Evolutionary conservation across 2,329 filamentous ascomycete species (phyloP), one percentile per base, ranked within the genome.

Genomic region (Cryoendolithus antarcticus): DNA sequence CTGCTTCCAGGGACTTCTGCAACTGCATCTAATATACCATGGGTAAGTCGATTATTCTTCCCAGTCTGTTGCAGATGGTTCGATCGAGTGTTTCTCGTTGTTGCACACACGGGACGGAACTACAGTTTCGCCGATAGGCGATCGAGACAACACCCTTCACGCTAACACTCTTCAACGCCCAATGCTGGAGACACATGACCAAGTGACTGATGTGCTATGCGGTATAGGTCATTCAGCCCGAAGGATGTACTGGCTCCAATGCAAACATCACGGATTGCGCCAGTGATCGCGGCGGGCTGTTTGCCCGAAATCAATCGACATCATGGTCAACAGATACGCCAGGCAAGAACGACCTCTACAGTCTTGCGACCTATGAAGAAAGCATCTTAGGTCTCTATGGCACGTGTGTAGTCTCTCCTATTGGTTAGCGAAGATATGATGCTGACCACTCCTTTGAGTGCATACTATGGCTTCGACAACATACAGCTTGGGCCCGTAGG

Each of bases 381-480:
- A 38, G 13, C 9, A 33, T 40, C 10, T 45, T 53, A 29, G 50
- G 46, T 11, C 37, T 50, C 8, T 32, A 32, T 9, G 55, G 49
- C 0, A 40, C 24, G 24, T 27, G 24, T 4, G 24, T 27, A 8
- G 7, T 27, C 24, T 27, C 4, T 27, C 3, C 24, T 27, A 2
- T 3, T 27, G 24, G 7, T 6, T 6, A 2, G 2, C 24, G 3
- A 27, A 27, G 3, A 27, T 4, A 27, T 27, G 24, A 27, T 27
- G 24, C 24, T 27, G 24, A 27, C 24, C 24, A 27, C 3, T 27
- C 3, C 24, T 27, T 8, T 27, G 24, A 27, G 35, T 19, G 59
- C 53, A 3, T 51, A 60, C 37, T 62, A 61, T 47, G 61, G 61
- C 24, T 55, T 51, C 38, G 61, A 63, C 41, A 54, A 44, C n/a